These are phyloP conservation scores for Candida pseudofarinosa DNA, from an alignment of 805 yeast genomes.

Conservation along the genomic window DNA sequence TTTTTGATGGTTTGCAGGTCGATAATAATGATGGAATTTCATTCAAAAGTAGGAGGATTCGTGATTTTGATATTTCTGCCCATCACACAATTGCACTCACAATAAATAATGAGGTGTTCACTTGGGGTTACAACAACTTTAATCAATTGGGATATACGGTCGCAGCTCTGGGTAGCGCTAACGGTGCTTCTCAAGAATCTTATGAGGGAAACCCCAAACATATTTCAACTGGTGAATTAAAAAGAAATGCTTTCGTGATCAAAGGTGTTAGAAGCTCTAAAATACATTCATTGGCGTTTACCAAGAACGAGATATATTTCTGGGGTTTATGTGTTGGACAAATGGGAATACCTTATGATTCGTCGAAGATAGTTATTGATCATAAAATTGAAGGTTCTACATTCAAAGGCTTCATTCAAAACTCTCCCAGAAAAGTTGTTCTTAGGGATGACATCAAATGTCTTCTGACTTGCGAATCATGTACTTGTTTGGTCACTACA, in stretches of 20 bases:
- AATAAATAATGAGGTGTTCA: constrained; percentile 47
- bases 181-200: constrained; percentile 15
- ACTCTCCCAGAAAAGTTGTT: constrained; percentile 35
- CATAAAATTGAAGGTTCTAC: constrained; percentile 23
- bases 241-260: constrained; percentile 24
- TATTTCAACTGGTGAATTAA: constrained; percentile 41
- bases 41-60: constrained; percentile 10
- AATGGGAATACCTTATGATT: constrained; percentile 50
- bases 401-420: constrained; percentile 35
- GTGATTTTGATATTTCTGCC: constrained; percentile 49
- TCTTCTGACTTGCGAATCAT: constrained; percentile 61
- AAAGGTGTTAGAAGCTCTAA: constrained; percentile 58
- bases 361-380: constrained; percentile 14
- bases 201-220: constrained; percentile 37
- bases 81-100: constrained; percentile 66
- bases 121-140: constrained; percentile 76
- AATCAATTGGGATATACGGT: constrained; percentile 58
- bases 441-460: constrained; percentile 50
- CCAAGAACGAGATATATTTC: constrained; percentile 44
- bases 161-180: constrained; percentile 9
- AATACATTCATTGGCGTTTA: constrained; percentile 62
- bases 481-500: constrained; percentile 61
- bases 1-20: constrained; percentile 19
- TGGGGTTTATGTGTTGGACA: constrained; percentile 88
- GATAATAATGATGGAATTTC: constrained; percentile 12